A percentile compares a stretch with the other conserved stretches of the same genome.
These are phyloP conservation scores for Ganoderma resinaceum DNA, from an alignment of 1,284 basidiomycete genomes.

Conservation along the genomic window DNA sequence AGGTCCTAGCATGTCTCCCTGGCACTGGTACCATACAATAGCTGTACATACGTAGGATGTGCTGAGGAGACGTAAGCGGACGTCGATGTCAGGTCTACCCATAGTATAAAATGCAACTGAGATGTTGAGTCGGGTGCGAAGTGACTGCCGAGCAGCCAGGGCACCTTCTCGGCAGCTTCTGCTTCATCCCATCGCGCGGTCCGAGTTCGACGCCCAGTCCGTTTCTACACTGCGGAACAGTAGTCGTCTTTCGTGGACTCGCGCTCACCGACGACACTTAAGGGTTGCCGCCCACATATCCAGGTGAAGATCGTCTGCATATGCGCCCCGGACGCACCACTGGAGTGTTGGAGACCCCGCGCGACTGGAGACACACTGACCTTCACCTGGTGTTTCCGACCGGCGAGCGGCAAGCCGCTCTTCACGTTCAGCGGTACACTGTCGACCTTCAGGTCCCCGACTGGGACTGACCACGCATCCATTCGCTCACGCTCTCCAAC, in stretches of 20 bases:
- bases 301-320: background rate
- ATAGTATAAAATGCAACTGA: too few relatives aligned
- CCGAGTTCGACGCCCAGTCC: background rate
- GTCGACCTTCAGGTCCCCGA: background rate
- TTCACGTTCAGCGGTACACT: background rate
- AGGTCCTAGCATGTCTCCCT: too few relatives aligned
- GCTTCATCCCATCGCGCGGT: background rate
- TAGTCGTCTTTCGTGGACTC: background rate
- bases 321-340: background rate
- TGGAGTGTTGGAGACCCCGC: background rate
- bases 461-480: background rate
- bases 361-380: background rate
- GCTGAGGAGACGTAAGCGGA: too few relatives aligned
- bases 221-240: background rate
- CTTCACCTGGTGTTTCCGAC: background rate
- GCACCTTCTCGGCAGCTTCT: background rate
- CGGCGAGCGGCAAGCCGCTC: background rate
- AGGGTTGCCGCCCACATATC: background rate
- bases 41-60: too few relatives aligned
- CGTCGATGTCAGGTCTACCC: too few relatives aligned
- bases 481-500: background rate
- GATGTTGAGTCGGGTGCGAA: background rate
- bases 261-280: background rate
- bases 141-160: background rate
- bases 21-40: too few relatives aligned